Percentiles rank a stretch among this genome's conserved stretches.
Evolutionary conservation across 2,329 filamentous ascomycete genomes (phyloP).

Genomic region (Tolypocladium sp.): DNA sequence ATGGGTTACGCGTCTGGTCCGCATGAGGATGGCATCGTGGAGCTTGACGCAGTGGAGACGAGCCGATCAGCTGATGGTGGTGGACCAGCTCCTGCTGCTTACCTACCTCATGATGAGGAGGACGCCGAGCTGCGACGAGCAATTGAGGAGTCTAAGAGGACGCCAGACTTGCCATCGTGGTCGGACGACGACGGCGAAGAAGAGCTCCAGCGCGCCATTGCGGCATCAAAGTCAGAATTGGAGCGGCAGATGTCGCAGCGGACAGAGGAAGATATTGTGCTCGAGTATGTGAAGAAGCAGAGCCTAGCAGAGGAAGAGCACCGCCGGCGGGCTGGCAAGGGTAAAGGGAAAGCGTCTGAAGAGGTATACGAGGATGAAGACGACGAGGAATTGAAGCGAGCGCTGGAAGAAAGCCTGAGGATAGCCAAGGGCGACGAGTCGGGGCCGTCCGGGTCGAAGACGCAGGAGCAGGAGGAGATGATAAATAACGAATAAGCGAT

Average conservation of each 20-base stretch:
- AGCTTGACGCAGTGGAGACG: slow-evolving; percentile 5
- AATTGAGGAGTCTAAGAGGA: slow-evolving; percentile 29
- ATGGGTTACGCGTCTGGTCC: slow-evolving; percentile 4
- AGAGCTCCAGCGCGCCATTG: slow-evolving; percentile 36
- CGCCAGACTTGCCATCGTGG: slow-evolving; percentile 6
- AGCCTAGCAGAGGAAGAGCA: slow-evolving; percentile 60
- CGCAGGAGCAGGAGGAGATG: not conserved
- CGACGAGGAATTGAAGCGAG: slow-evolving; percentile 46
- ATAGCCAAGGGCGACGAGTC: slow-evolving; percentile 19
- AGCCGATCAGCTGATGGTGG: not conserved
- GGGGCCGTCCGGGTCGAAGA: slow-evolving; percentile 11
- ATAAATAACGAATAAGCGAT: not conserved
- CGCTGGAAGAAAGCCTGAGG: slow-evolving; percentile 47
- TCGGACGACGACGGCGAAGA: slow-evolving; percentile 31
- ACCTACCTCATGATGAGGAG: slow-evolving; percentile 10
- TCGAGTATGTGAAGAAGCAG: slow-evolving; percentile 72
- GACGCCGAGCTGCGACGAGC: slow-evolving; percentile 29
- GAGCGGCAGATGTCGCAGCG: slow-evolving; percentile 30
- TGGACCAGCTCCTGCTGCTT: not conserved
- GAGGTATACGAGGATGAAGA: slow-evolving; percentile 25
- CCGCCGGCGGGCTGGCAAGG: slow-evolving; percentile 22
- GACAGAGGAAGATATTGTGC: slow-evolving; percentile 62
- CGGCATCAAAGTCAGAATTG: slow-evolving; percentile 33
- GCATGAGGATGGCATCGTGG: slow-evolving; percentile 10
- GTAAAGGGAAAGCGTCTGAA: slow-evolving; percentile 18